These are phyloP conservation scores for Globisporangium acanthophoron DNA, from an alignment of 352 stramenopile genomes.

Conservation along the genomic window DNA sequence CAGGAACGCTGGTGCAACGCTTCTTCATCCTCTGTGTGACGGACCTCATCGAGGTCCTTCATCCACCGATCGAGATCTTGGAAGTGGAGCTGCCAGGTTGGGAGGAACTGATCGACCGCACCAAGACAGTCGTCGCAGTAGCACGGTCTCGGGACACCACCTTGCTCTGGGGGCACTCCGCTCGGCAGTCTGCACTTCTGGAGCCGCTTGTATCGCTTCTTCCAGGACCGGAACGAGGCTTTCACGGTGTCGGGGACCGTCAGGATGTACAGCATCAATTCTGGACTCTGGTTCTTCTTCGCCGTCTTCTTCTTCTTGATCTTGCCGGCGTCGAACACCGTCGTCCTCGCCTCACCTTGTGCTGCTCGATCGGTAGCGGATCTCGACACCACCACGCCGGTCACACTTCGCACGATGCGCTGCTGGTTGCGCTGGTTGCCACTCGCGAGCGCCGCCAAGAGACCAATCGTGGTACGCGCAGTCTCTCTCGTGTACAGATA, in stretches of 20 bases:
- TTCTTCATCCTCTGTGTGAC: not conserved
- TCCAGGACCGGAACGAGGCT: slow-evolving; percentile 33
- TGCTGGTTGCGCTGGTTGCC: slow-evolving; percentile 30
- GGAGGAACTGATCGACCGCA: slow-evolving; percentile 26
- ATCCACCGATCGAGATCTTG: slow-evolving; percentile 42
- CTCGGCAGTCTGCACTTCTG: slow-evolving; percentile 27
- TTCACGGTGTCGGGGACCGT: slow-evolving; percentile 28
- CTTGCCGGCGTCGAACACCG: slow-evolving; percentile 11
- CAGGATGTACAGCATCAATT: slow-evolving; percentile 22
- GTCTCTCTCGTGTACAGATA: slow-evolving; percentile 36
- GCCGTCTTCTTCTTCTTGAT: slow-evolving; percentile 12
- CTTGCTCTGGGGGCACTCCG: slow-evolving; percentile 24
- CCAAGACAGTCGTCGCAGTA: slow-evolving; percentile 53
- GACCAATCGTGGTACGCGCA: slow-evolving; percentile 12
- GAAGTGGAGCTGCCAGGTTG: slow-evolving; percentile 54
- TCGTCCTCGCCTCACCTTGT: not conserved
- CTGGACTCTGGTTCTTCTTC: not conserved
- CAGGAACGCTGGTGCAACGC: not conserved
- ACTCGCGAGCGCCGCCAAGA: slow-evolving; percentile 33
- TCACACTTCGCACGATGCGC: slow-evolving; percentile 29
- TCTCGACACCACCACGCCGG: slow-evolving; percentile 18
- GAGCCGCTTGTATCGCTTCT: slow-evolving; percentile 29
- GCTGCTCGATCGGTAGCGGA: not conserved
- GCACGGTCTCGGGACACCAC: slow-evolving; percentile 39
- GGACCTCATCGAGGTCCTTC: slow-evolving; percentile 1